These are phyloP conservation scores for Aspergillus quadrilineatus DNA, from an alignment of 2,329 filamentous ascomycete genomes.

Conservation along the genomic window DNA sequence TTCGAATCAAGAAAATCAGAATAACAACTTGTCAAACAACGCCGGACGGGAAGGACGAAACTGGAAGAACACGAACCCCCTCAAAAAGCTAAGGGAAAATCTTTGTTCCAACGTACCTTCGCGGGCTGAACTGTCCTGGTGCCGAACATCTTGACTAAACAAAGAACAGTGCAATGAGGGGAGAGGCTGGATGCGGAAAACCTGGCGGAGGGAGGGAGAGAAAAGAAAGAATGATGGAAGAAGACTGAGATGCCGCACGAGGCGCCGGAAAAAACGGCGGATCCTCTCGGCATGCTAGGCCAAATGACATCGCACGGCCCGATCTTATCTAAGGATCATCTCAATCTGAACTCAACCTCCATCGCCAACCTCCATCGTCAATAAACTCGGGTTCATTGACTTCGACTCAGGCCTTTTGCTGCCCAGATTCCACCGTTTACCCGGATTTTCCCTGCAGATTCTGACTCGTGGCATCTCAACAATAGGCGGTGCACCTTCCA, in stretches of 20 bases:
- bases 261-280: slow-evolving; percentile 36
- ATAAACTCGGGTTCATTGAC: neutral
- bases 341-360: neutral
- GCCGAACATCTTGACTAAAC: slow-evolving; percentile 39
- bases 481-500: neutral
- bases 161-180: slow-evolving; percentile 10
- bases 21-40: slow-evolving; percentile 24
- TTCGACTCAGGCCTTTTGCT: neutral
- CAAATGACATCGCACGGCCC: slow-evolving; percentile 18
- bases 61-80: slow-evolving; percentile 29
- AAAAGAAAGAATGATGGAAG: slow-evolving; percentile 12
- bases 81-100: neutral
- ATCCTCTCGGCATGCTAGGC: slow-evolving; percentile 34
- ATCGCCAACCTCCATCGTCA: neutral
- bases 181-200: slow-evolving; percentile 9
- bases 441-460: neutral
- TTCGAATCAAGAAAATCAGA: neutral
- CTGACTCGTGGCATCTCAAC: neutral
- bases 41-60: slow-evolving; percentile 41
- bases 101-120: slow-evolving; percentile 35
- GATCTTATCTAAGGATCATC: slow-evolving; percentile 22
- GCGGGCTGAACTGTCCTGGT: slow-evolving; percentile 41
- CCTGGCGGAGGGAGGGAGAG: slow-evolving; percentile 10
- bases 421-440: neutral
- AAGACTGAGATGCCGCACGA: slow-evolving; percentile 15